Evolutionary conservation across 805 yeast genomes (phyloP).

Genomic region (Lachancea waltii): DNA sequence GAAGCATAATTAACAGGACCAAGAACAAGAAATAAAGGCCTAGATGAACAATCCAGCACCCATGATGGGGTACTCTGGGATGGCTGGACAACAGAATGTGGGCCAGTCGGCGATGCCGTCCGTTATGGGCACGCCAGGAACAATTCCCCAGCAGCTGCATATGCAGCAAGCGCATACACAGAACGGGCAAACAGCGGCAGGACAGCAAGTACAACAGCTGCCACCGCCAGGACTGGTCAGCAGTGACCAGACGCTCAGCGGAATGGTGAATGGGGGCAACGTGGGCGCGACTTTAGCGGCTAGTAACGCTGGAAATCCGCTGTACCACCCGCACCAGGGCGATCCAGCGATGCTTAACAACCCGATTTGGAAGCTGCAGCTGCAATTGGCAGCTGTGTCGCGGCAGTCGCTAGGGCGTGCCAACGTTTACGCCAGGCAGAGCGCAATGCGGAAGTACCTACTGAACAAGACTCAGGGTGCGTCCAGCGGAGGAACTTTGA

Average conservation of each 20-base stretch:
- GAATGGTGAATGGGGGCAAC: neutral
- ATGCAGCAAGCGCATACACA: constrained; percentile 7
- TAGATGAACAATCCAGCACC: constrained; percentile 10
- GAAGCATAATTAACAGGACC: neutral
- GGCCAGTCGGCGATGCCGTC: constrained; percentile 8
- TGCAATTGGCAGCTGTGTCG: constrained; percentile 30
- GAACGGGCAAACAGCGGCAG: constrained; percentile 20
- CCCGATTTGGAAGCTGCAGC: constrained; percentile 33
- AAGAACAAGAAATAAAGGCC: neutral
- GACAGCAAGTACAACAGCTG: constrained; percentile 8
- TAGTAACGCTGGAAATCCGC: constrained; percentile 28
- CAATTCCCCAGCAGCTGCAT: constrained; percentile 9
- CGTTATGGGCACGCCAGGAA: constrained; percentile 10
- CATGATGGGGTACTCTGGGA: constrained; percentile 10
- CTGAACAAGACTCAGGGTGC: constrained; percentile 21
- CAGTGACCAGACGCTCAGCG: neutral
- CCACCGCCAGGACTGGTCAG: constrained; percentile 7
- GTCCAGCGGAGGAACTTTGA: constrained; percentile 8
- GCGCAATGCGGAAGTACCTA: constrained; percentile 32
- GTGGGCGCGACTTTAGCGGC: neutral
- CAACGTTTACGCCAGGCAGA: constrained; percentile 34
- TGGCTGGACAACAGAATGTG: constrained; percentile 9
- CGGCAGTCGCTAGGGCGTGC: constrained; percentile 32
- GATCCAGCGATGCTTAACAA: constrained; percentile 29
- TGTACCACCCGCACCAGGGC: constrained; percentile 31